Evolutionary conservation across 2,329 filamentous ascomycete genomes (phyloP), one percentile per base, ranked within the genome.

Genomic region (Hypomyces rosellus): DNA sequence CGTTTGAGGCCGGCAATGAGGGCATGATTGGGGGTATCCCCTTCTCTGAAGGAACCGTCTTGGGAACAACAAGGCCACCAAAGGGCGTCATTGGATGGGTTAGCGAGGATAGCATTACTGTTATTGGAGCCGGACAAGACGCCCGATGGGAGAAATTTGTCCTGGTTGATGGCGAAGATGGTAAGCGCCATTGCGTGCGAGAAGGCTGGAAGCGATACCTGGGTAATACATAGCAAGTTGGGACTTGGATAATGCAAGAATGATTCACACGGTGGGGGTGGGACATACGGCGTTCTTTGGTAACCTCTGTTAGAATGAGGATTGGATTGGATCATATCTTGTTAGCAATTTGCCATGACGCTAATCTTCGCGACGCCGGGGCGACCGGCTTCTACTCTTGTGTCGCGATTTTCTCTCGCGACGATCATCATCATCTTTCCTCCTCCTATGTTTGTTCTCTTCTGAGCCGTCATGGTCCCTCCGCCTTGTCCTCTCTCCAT

Each of bases 51-150:
- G 67, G 64, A 33, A 70, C 72, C 2, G 74, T 76, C 2, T 64
- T 80, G 8, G 74, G 75, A 2, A 77, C 74, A 14, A 70, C 72
- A 13, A 69, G 82, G 46, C 84, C 89, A 13, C 78, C 84, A 11
- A 96, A 95, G 65, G 93, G 93, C 0, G 72, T 93, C 7, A 78
- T 96, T 50, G 90, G 90, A 2, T 97, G 95, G 89, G 76, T 84
- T 9, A 77, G 82, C 56, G 87, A 96, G 55, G 74, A 81, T 18
- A 87, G 79, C 14, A 71, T 96, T 11, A 71, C 91, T 1, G 84
- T 95, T 1, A 74, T 95, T 45, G 87, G 90, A 3, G 87, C 88
- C 1, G 90, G 90, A 0, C 77, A 79, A 53, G 88, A 93, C 63
- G 86, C 86, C 14, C 77, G 87, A 46, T 96, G 91, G 89, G 90